Evolutionary conservation across 148 eudicot genomes (phyloP).

Genomic region (Gaultheria prostrata): DNA sequence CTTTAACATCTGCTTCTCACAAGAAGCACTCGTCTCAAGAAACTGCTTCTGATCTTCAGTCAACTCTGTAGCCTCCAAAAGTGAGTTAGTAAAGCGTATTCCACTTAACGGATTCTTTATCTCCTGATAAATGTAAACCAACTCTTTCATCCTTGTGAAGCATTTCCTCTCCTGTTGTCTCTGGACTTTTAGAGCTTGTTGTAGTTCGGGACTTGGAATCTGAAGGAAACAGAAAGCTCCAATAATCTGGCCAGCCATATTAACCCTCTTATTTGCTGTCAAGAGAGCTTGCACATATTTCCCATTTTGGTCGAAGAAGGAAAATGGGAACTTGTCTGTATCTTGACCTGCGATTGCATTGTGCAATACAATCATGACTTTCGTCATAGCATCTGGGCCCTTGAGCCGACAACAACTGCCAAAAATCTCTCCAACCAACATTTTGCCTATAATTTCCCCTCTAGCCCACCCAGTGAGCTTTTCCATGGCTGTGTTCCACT

Average conservation of each 20-base stretch:
- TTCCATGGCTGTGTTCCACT: slow-evolving; percentile 95
- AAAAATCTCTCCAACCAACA: slow-evolving; percentile 83
- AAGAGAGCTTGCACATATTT: slow-evolving; percentile 76
- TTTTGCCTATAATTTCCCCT: slow-evolving; percentile 64
- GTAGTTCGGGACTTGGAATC: slow-evolving; percentile 79
- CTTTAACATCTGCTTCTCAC: slow-evolving; percentile 83
- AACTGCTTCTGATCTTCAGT: slow-evolving; percentile 83
- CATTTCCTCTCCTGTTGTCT: slow-evolving; percentile 63
- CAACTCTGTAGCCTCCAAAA: slow-evolving; percentile 64
- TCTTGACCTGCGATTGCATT: slow-evolving; percentile 87
- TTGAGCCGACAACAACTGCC: slow-evolving; percentile 73
- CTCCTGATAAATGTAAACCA: slow-evolving; percentile 82
- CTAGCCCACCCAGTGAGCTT: slow-evolving; percentile 83
- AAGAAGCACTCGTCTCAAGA: slow-evolving; percentile 73
- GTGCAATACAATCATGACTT: slow-evolving; percentile 85
- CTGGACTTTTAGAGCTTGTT: slow-evolving; percentile 65
- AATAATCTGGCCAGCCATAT: slow-evolving; percentile 59
- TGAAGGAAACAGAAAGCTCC: slow-evolving; percentile 97
- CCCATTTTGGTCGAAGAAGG: slow-evolving; percentile 66
- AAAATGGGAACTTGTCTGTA: slow-evolving; percentile 62
- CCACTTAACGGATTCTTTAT: slow-evolving; percentile 83
- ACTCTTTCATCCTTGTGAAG: slow-evolving; percentile 68
- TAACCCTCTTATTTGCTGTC: slow-evolving; percentile 81
- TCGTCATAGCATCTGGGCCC: slow-evolving; percentile 78
- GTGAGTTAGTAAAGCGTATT: slow-evolving; percentile 67